Evolutionary conservation across 495 filamentous ascomycete species (phyloP), one percentile per base, ranked within the genome.

Genomic region (Podospora conica): DNA sequence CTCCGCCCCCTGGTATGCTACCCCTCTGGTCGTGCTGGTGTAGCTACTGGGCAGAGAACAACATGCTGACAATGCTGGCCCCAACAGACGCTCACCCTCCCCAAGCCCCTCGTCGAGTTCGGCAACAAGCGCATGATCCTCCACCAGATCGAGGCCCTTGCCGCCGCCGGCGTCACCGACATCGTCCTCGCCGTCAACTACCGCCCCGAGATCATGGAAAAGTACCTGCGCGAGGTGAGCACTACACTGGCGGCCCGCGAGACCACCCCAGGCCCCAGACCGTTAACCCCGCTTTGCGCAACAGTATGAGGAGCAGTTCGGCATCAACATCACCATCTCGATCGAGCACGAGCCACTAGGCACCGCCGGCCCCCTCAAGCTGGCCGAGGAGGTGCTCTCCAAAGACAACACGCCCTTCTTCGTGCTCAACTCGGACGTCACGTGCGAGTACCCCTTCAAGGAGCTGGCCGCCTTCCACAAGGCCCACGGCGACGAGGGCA

Each of bases 131-230:
- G 93, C 70, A 98, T 98, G 95, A 98, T 98, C 80, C 84, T 95
- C 68, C 95, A 98, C 83, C 95, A 98, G 79, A 90, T 98, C 70
- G 93, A 98, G 80, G 91, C 91, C 71, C 82, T 98, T 71, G 95
- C 96, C 69, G 91, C 90, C 68, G 95, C 93, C 29, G 95, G 95
- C 76, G 95, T 98, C 48, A 98, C 94, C 67, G 93, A 98, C 81
- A 96, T 98, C 73, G 96, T 98, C 53, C 83, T 98, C 65, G 95
- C 96, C 63, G 95, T 98, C 76, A 98, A 98, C 83, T 98, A 98
- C 83, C 89, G 95, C 68, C 95, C 95, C 27, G 96, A 98, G 83
- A 84, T 98, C 70, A 98, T 98, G 95, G 84, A 86, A 73, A 84
- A 83, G 75, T 79, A 83, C 70, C 71, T 86, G 63, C 76, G 77